Percentiles rank a stretch among this genome's conserved stretches.
phyloP scores from a whole-genome alignment of 371 early-diverging fungal species.

The Rhizopus sp. region DNA sequence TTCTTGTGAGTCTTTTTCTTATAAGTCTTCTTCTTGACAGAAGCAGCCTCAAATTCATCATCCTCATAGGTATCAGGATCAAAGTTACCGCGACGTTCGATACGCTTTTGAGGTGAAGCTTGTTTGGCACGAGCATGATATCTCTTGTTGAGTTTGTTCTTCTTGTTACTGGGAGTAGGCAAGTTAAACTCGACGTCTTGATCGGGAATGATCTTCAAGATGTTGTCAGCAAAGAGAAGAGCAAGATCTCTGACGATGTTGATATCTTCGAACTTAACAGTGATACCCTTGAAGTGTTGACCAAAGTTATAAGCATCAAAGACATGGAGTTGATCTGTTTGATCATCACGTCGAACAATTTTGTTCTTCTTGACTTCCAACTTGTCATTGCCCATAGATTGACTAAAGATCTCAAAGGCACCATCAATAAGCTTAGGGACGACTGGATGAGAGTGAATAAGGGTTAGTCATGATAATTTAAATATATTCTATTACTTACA shows the following conservation, averaged over 20 bases:
- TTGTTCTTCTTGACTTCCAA: slow-evolving; percentile 15
- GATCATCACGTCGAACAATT: slow-evolving; percentile 23
- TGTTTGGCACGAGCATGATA: slow-evolving; percentile 23
- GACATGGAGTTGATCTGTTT: slow-evolving; percentile 28
- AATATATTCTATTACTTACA: slow-evolving; percentile 22
- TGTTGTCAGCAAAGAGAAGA: slow-evolving; percentile 21
- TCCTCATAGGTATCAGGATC: slow-evolving; percentile 11
- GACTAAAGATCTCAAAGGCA: slow-evolving; percentile 21
- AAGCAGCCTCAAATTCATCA: not conserved
- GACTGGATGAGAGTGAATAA: slow-evolving; percentile 15
- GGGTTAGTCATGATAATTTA: not conserved
- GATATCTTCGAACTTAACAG: slow-evolving; percentile 31
- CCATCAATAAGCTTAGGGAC: slow-evolving; percentile 36
- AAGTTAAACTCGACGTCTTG: slow-evolving; percentile 39
- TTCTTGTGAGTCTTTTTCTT: slow-evolving; percentile 9
- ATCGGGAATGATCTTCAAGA: slow-evolving; percentile 40
- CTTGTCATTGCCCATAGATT: slow-evolving; percentile 9
- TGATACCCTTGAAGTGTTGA: slow-evolving; percentile 33
- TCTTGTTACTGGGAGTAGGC: slow-evolving; percentile 19
- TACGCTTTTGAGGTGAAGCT: not conserved
- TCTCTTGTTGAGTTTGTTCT: slow-evolving; percentile 16
- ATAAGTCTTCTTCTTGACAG: not conserved
- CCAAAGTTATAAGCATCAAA: slow-evolving; percentile 37
- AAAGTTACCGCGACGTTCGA: slow-evolving; percentile 14
- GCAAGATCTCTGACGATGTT: slow-evolving; percentile 18